A percentile compares a stretch with the other conserved stretches of the same genome.
Conservation (phyloP, 2,329 filamentous ascomycete species). For the Myriosclerotinia duriaeana region DNA sequence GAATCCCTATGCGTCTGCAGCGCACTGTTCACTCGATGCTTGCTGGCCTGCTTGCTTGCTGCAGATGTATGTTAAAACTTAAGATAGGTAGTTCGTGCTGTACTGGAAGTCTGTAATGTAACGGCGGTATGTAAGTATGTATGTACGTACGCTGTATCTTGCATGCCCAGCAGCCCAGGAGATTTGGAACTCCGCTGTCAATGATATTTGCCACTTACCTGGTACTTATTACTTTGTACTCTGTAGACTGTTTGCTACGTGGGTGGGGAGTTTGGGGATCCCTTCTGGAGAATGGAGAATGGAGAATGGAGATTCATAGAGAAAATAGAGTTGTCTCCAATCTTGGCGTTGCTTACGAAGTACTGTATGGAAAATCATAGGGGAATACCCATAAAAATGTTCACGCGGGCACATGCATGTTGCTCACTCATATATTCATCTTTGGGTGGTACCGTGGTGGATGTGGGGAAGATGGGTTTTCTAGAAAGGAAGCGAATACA, state of each 20-base stretch:
- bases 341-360: too few relatives aligned
- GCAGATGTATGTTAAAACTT: too few relatives aligned
- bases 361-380: too few relatives aligned
- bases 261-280: too few relatives aligned
- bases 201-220: background rate
- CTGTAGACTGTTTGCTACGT: too few relatives aligned
- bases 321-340: too few relatives aligned
- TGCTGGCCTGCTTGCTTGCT: too few relatives aligned
- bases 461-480: background rate
- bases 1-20: background rate
- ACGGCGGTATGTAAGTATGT: background rate
- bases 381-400: constrained; percentile 6
- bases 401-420: constrained; percentile 12
- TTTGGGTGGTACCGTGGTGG: background rate
- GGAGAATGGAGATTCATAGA: background rate
- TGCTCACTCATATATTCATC: background rate
- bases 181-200: too few relatives aligned
- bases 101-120: too few relatives aligned
- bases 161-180: too few relatives aligned
- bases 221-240: too few relatives aligned
- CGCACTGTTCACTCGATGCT: background rate
- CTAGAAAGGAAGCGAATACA: constrained; percentile 6
- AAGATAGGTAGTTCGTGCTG: too few relatives aligned
- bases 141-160: background rate
- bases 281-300: background rate